Conservation (phyloP, 345 rosid genomes). For the Lagerstroemia speciosa region DNA sequence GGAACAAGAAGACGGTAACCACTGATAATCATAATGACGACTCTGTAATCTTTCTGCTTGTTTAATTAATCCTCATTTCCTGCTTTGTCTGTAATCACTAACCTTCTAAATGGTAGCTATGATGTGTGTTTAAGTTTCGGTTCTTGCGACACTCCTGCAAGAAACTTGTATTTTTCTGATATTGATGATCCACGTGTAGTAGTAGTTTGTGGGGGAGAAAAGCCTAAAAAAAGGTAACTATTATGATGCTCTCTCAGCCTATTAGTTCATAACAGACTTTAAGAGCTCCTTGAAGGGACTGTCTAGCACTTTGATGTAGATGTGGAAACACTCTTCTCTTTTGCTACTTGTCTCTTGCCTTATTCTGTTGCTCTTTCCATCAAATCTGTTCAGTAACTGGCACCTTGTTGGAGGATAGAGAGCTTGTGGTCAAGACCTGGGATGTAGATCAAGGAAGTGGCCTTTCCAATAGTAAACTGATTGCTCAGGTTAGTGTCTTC, state of each 20-base stretch:
- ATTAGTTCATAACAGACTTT: neutral
- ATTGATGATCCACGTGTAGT: conserved; percentile 40
- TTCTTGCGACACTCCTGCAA: conserved; percentile 28
- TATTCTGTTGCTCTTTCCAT: no score
- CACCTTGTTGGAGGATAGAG: no score
- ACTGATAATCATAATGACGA: conserved; percentile 51
- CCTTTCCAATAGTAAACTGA: no score
- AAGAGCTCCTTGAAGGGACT: conserved; percentile 2
- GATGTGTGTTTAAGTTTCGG: conserved; percentile 49
- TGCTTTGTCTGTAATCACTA: conserved; percentile 62
- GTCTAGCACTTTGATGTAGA: neutral
- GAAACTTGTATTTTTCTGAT: conserved; percentile 50
- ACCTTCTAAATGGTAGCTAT: conserved; percentile 60
- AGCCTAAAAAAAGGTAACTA: conserved; percentile 23
- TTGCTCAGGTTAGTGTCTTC: no score
- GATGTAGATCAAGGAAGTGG: no score
- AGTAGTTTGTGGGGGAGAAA: conserved; percentile 45
- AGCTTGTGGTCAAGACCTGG: no score
- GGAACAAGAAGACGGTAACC: conserved; percentile 52
- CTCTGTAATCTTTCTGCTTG: conserved; percentile 29
- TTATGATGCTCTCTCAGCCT: conserved; percentile 10
- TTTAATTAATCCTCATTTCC: conserved; percentile 12
- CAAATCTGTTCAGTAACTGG: no score
- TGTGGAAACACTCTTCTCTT: neutral
- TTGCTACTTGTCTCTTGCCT: neutral